A percentile compares a stretch with the other conserved stretches of the same genome.
Evolutionary conservation across 495 filamentous ascomycete genomes (phyloP).

Genomic region (Schizothecium vesticola): DNA sequence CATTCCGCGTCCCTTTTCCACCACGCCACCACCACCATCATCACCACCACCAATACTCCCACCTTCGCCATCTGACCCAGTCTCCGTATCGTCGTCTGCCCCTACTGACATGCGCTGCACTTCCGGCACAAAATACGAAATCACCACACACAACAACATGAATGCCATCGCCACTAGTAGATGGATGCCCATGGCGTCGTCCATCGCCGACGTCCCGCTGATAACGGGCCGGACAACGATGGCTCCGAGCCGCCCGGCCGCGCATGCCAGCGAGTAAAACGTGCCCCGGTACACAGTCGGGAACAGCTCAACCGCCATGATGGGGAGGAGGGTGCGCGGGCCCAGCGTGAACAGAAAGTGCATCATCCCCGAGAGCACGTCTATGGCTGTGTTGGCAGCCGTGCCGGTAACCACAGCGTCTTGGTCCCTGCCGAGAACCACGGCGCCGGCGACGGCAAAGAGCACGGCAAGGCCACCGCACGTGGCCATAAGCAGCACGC

Average conservation of each 20-base stretch:
- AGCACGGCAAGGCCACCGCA: constrained; percentile 25
- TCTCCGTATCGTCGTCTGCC: neutral
- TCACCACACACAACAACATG: constrained; percentile 3
- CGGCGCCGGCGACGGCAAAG: constrained; percentile 24
- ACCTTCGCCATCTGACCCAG: neutral
- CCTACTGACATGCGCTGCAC: constrained; percentile 3
- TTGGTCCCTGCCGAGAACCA: constrained; percentile 12
- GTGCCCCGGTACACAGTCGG: constrained; percentile 56
- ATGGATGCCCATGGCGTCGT: constrained; percentile 6
- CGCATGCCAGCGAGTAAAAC: constrained; percentile 53
- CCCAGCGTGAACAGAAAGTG: constrained; percentile 39
- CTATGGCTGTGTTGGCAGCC: neutral
- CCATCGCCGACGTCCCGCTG: constrained; percentile 9
- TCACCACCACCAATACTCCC: neutral
- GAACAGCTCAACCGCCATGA: constrained; percentile 55
- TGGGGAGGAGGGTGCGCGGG: constrained; percentile 38
- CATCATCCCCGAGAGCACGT: constrained; percentile 32
- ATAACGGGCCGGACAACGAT: constrained; percentile 53
- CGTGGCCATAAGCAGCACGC: constrained; percentile 19
- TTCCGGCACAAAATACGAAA: constrained; percentile 10
- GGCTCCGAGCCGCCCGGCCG: constrained; percentile 52
- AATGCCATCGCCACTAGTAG: constrained; percentile 6
- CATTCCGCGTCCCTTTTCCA: neutral
- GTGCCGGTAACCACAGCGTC: neutral
- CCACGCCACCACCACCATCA: neutral